Evolutionary conservation across 805 yeast genomes (phyloP).

Genomic region (Zygosaccharomyces bisporus): DNA sequence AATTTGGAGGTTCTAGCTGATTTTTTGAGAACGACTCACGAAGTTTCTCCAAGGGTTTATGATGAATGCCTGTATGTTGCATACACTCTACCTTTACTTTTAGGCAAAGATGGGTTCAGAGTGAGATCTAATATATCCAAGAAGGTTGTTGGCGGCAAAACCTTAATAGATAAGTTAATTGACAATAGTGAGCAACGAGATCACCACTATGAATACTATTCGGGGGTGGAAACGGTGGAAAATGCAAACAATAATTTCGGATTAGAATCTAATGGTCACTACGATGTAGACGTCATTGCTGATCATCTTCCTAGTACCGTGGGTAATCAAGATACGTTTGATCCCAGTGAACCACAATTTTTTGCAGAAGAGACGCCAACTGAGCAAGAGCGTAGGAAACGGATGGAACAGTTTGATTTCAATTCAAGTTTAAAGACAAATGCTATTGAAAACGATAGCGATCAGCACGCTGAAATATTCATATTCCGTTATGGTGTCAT

Average conservation of each 20-base stretch:
- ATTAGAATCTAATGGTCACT: constrained; percentile 30
- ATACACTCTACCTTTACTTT: constrained; percentile 77
- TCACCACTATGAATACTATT: constrained; percentile 86
- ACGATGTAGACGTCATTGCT: constrained; percentile 22
- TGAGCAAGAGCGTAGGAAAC: constrained; percentile 22
- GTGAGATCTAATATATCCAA: constrained; percentile 59
- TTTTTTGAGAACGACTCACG: constrained; percentile 67
- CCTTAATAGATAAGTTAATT: constrained; percentile 68
- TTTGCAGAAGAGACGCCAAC: constrained; percentile 49
- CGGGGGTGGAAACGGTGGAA: constrained; percentile 64
- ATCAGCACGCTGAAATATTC: constrained; percentile 77
- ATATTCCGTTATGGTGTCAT: constrained; percentile 89
- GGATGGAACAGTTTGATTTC: constrained; percentile 14
- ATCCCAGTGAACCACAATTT: constrained; percentile 90
- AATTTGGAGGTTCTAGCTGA: constrained; percentile 57
- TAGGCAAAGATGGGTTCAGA: constrained; percentile 76
- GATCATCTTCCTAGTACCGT: constrained; percentile 29
- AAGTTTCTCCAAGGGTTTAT: constrained; percentile 79
- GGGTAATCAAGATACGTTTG: constrained; percentile 54
- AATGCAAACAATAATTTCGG: constrained; percentile 47
- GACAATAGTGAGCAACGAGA: constrained; percentile 81
- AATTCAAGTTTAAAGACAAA: constrained; percentile 17
- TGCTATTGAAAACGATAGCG: constrained; percentile 26
- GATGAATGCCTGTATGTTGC: constrained; percentile 94
- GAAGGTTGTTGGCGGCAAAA: constrained; percentile 39